Base-by-base conservation (phyloP, 2,329 filamentous ascomycete species). In the Juglanconis juglandina region DNA sequence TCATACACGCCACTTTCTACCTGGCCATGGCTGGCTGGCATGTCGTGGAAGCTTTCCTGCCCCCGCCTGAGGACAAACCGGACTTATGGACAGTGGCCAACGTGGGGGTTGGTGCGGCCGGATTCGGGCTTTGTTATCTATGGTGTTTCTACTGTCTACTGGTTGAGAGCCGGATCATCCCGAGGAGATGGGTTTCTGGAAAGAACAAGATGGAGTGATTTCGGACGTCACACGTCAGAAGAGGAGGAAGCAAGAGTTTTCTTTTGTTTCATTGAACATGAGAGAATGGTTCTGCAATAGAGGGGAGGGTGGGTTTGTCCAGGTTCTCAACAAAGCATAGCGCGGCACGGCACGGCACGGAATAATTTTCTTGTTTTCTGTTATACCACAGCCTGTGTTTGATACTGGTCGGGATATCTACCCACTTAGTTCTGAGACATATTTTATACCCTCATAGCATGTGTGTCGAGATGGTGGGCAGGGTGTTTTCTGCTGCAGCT, bases 71-170 rank as follows among this genome's bases (percentile, higher is more conserved):
- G 0, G 81, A 83, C 60, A 97, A 96, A 75, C 95, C 95, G 0
- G 95, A 99, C 76, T 77, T 99, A 1, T 99, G 94, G 94, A 88
- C 96, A 3, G 93, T 99, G 3, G 83, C 87, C 11, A 99, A 99
- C 69, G 92, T 95, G 8, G 86, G 92, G 17, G 76, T 98, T 30
- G 95, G 95, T 7, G 91, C 91, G 30, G 87, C 85, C 4, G 95
- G 92, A 0, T 99, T 98, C 72, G 84, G 84, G 0, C 76, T 96
- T 39, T 96, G 92, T 73, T 98, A 97, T 72, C 70, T 95, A 7
- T 99, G 95, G 95, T 97, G 93, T 73, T 74, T 95, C 63, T 89
- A 86, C 82, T 88, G 85, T 58, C 71, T 91, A 56, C 68, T 85
- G 2, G 71, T 77, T 17, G 85, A 89, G 67, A 88, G 87, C 69